phyloP scores from a whole-genome alignment of 805 yeast species.

The Candida sithepensis region DNA sequence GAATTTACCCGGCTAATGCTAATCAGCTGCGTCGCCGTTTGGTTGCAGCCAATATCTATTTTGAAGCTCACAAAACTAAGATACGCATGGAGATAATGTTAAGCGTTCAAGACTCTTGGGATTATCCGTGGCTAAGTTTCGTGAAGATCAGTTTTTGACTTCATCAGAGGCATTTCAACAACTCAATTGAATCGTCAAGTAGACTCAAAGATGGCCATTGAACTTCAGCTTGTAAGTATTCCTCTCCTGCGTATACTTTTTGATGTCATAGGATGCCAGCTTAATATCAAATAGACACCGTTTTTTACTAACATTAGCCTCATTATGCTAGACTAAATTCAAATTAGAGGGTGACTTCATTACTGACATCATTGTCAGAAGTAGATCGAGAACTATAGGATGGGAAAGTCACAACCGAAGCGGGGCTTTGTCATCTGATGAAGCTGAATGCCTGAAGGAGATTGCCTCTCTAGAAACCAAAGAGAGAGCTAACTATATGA shows the following conservation, averaged over 20 bases:
- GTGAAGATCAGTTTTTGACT: not conserved
- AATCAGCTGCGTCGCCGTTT: not conserved
- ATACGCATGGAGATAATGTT: not conserved
- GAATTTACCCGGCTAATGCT: slow-evolving; percentile 13
- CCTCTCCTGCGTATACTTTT: too few species aligned
- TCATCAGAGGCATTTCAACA: not conserved
- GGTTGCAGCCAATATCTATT: slow-evolving; percentile 9
- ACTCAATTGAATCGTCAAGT: not conserved
- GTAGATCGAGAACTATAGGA: slow-evolving; percentile 78
- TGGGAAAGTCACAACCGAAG: slow-evolving; percentile 90
- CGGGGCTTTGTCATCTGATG: slow-evolving; percentile 59
- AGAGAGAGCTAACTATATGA: slow-evolving; percentile 39
- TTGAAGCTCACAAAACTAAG: not conserved
- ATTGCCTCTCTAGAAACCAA: slow-evolving; percentile 31
- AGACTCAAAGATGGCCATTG: slow-evolving; percentile 17
- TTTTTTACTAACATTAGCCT: slow-evolving; percentile 8
- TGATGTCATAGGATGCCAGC: not conserved
- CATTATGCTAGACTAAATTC: slow-evolving; percentile 26
- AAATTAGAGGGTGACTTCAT: slow-evolving; percentile 62
- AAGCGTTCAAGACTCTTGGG: too few species aligned
- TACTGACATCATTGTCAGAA: slow-evolving; percentile 59
- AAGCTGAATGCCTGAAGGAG: slow-evolving; percentile 46
- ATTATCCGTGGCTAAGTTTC: too few species aligned
- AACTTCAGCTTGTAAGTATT: slow-evolving; percentile 22
- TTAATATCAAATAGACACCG: not conserved